Conservation (phyloP, 495 filamentous ascomycete species). For the Aspergillus bertholletiae region DNA sequence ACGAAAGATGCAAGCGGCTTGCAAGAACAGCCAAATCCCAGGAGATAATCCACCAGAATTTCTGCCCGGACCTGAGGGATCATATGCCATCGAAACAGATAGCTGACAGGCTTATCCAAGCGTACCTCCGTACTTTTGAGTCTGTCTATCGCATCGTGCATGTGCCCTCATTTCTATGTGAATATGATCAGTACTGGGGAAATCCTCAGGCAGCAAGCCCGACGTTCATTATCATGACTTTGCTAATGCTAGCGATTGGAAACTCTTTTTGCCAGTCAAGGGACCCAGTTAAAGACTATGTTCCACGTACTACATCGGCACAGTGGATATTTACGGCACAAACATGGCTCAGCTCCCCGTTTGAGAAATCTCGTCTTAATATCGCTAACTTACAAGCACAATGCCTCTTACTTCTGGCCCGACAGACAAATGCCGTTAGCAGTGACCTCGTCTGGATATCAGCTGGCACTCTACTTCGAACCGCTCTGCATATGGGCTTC, state of each 20-base stretch:
- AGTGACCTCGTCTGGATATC: conserved; percentile 43
- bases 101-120: conserved; percentile 22
- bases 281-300: conserved; percentile 18
- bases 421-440: conserved; percentile 40
- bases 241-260: conserved; percentile 46
- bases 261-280: conserved; percentile 28
- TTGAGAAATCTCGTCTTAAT: conserved; percentile 38
- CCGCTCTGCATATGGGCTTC: conserved; percentile 48
- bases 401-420: conserved; percentile 46
- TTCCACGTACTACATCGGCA: neutral
- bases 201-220: conserved; percentile 25
- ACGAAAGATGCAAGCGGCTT: conserved; percentile 3
- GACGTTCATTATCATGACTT: conserved; percentile 26
- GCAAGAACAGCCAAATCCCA: conserved; percentile 6
- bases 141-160: conserved; percentile 52
- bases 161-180: conserved; percentile 49
- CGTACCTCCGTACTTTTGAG: conserved; percentile 40
- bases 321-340: conserved; percentile 49
- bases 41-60: neutral
- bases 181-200: conserved; percentile 45
- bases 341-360: conserved; percentile 45
- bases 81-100: neutral
- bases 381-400: conserved; percentile 43
- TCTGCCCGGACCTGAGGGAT: neutral
- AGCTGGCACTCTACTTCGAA: conserved; percentile 41